Percentiles rank a stretch among this genome's conserved stretches.
Evolutionary conservation across 768 basidiomycete genomes (phyloP).

Genomic region (Pisolithus orientalis): DNA sequence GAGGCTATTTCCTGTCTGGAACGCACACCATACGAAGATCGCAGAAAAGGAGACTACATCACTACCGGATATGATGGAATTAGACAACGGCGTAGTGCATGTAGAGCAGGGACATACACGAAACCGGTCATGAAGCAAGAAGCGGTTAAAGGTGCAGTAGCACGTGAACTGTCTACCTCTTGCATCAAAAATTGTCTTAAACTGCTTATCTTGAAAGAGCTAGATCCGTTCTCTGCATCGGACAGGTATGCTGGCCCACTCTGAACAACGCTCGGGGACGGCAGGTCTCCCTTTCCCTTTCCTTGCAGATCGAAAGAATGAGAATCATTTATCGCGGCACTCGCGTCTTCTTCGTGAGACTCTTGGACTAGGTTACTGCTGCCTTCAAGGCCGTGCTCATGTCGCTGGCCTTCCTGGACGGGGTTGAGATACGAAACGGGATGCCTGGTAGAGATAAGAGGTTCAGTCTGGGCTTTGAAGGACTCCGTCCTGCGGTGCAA

Average conservation of each 20-base stretch:
- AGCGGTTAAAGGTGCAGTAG: conserved; percentile 47
- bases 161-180: conserved; percentile 17
- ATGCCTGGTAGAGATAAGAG: conserved; percentile 9
- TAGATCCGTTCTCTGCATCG: background rate
- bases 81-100: too few relatives aligned
- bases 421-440: too few relatives aligned
- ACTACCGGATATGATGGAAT: conserved; percentile 24
- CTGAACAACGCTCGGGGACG: conserved; percentile 1
- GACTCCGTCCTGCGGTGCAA: conserved; percentile 10
- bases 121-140: conserved; percentile 74
- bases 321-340: background rate
- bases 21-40: conserved; percentile 75
- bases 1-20: conserved; percentile 70
- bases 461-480: conserved; percentile 8
- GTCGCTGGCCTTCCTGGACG: too few relatives aligned
- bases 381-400: too few relatives aligned
- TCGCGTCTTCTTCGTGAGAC: background rate
- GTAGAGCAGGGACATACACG: conserved; percentile 38
- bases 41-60: conserved; percentile 68
- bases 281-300: background rate
- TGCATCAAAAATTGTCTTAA: background rate
- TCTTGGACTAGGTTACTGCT: background rate
- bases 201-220: background rate
- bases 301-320: background rate
- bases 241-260: background rate